Conservation (phyloP, 805 yeast genomes). For the Spencermartinsiella europaea region DNA sequence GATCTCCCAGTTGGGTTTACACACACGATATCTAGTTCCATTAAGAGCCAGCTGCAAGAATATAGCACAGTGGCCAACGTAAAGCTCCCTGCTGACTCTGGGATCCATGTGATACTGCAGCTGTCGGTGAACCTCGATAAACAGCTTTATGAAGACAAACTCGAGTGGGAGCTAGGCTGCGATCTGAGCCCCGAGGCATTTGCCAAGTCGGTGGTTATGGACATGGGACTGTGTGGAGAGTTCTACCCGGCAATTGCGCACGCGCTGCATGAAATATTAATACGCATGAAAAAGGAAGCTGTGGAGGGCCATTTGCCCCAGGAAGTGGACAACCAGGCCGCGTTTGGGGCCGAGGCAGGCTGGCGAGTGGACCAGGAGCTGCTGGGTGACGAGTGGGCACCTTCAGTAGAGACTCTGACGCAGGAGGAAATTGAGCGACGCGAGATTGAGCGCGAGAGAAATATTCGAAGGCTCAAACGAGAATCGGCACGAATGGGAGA, state of each 20-base stretch:
- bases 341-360: conserved; percentile 59
- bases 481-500: conserved; percentile 75
- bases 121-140: conserved; percentile 78
- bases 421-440: conserved; percentile 93
- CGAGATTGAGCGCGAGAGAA: conserved; percentile 91
- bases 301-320: conserved; percentile 59
- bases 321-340: conserved; percentile 52
- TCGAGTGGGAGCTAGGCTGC: conserved; percentile 80
- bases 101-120: conserved; percentile 71
- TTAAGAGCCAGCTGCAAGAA: conserved; percentile 76
- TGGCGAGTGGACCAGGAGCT: conserved; percentile 68
- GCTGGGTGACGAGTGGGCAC: conserved; percentile 80
- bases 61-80: conserved; percentile 58
- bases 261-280: conserved; percentile 72
- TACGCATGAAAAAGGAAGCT: conserved; percentile 75
- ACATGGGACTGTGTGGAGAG: conserved; percentile 78
- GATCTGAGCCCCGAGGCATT: conserved; percentile 74
- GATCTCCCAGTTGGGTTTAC: conserved; percentile 62
- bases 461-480: conserved; percentile 84
- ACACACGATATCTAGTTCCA: conserved; percentile 64
- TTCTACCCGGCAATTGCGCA: conserved; percentile 87
- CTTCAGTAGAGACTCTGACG: conserved; percentile 76
- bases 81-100: conserved; percentile 60
- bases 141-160: conserved; percentile 80
- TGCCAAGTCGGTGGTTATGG: conserved; percentile 76